phyloP scores from a whole-genome alignment of 768 basidiomycete genomes.

The Boletus speciosus region DNA sequence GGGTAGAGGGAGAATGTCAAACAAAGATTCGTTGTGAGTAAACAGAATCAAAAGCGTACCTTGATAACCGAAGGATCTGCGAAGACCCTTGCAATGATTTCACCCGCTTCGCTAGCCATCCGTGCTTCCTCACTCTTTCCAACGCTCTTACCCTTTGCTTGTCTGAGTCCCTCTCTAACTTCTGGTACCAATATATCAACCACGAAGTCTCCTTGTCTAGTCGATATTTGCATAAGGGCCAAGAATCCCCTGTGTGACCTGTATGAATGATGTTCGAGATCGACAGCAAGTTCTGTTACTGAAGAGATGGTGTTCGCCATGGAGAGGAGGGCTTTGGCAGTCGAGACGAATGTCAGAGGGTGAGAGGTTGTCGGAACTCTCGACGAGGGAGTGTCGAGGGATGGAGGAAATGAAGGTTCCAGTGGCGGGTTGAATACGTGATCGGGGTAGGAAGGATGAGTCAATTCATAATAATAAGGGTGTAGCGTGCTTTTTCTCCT shows the following conservation, averaged over 20 bases:
- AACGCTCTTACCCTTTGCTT: constrained; percentile 45
- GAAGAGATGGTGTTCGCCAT: constrained; percentile 68
- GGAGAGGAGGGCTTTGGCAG: constrained; percentile 46
- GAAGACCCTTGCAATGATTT: constrained; percentile 53
- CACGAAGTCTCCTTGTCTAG: constrained; percentile 79
- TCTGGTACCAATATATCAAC: constrained; percentile 67
- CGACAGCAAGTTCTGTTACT: constrained; percentile 82
- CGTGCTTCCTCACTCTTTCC: constrained; percentile 10
- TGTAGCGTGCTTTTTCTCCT: constrained; percentile 40
- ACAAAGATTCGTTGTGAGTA: neutral
- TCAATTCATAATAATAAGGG: constrained; percentile 86
- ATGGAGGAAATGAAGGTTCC: constrained; percentile 48
- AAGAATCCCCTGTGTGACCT: constrained; percentile 83
- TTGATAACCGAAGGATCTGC: constrained; percentile 84
- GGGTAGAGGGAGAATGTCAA: neutral
- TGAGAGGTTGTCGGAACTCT: neutral
- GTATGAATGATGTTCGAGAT: constrained; percentile 91
- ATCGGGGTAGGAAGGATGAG: constrained; percentile 64
- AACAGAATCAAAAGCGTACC: constrained; percentile 38
- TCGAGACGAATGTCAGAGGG: constrained; percentile 70
- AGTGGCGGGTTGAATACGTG: constrained; percentile 55
- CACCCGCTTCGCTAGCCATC: constrained; percentile 32
- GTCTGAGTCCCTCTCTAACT: constrained; percentile 69
- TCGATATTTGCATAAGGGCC: constrained; percentile 91
- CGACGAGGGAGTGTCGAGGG: constrained; percentile 53